A percentile compares a stretch with the other conserved stretches of the same genome.
These are phyloP conservation scores for Vanderwaltozyma verrucispora DNA, from an alignment of 805 yeast species.

Conservation along the genomic window DNA sequence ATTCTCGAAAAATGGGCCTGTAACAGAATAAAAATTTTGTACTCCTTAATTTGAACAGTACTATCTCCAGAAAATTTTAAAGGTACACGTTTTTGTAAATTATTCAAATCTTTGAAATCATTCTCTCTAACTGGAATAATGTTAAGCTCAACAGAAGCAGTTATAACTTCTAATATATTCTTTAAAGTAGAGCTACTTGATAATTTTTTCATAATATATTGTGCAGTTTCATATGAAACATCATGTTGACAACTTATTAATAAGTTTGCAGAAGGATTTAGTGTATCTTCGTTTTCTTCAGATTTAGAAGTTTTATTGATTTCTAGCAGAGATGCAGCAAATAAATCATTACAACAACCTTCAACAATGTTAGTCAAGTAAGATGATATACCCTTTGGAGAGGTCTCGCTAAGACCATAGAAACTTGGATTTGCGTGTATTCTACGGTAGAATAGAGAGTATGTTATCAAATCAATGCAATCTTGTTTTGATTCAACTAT, in stretches of 20 bases:
- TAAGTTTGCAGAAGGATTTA: conserved; percentile 59
- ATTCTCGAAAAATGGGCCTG: conserved; percentile 76
- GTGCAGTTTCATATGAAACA: conserved; percentile 57
- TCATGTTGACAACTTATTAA: conserved; percentile 67
- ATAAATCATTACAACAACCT: conserved; percentile 50
- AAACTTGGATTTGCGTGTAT: conserved; percentile 76
- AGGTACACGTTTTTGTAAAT: conserved; percentile 53
- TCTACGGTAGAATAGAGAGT: conserved; percentile 72
- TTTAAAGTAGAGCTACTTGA: conserved; percentile 47
- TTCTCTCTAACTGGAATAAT: conserved; percentile 49
- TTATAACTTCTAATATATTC: conserved; percentile 52
- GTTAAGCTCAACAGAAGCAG: conserved; percentile 67
- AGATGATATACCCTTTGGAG: conserved; percentile 65
- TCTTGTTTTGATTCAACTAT: conserved; percentile 63
- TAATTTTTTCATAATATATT: conserved; percentile 42
- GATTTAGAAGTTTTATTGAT: conserved; percentile 24
- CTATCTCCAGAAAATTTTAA: conserved; percentile 35
- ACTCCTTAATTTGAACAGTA: conserved; percentile 38
- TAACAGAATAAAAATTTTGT: conserved; percentile 62
- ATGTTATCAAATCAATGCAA: conserved; percentile 85
- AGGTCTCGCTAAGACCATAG: conserved; percentile 63
- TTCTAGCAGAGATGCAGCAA: conserved; percentile 52
- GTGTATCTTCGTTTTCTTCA: conserved; percentile 30
- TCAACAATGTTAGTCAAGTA: conserved; percentile 80
- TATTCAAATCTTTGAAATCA: conserved; percentile 41